Conservation (phyloP, 2,329 filamentous ascomycete genomes). For the Beauveria bassiana region DNA sequence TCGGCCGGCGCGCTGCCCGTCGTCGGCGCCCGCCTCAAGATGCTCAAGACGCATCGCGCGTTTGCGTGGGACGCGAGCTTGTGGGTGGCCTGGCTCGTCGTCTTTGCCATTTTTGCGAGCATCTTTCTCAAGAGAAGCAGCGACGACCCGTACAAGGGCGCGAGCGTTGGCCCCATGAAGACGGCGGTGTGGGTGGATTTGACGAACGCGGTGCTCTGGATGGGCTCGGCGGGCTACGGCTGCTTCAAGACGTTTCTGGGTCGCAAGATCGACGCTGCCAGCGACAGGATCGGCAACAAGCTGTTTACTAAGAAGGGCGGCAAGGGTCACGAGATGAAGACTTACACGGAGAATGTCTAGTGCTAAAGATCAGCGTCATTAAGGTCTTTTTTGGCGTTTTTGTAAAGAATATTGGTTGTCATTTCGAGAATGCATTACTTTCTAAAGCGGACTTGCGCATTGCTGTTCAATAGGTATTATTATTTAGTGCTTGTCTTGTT, state of each 20-base stretch:
- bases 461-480: neutral
- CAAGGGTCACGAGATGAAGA: conserved; percentile 5
- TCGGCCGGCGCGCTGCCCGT: conserved; percentile 27
- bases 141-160: conserved; percentile 40
- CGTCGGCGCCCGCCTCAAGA: conserved; percentile 25
- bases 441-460: neutral
- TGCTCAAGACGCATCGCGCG: conserved; percentile 33
- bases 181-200: conserved; percentile 66
- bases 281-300: conserved; percentile 31
- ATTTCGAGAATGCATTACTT: neutral
- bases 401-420: neutral
- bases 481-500: too few relatives aligned
- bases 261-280: conserved; percentile 30
- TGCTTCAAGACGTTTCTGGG: conserved; percentile 32
- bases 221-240: conserved; percentile 37
- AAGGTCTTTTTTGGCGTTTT: neutral
- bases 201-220: conserved; percentile 60
- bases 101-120: conserved; percentile 65
- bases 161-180: conserved; percentile 50
- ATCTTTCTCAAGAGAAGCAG: conserved; percentile 58
- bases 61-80: conserved; percentile 38
- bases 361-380: neutral
- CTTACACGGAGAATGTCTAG: conserved; percentile 24
- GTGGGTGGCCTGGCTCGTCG: conserved; percentile 50
- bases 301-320: conserved; percentile 27